Evolutionary conservation across 2,329 filamentous ascomycete genomes (phyloP), one percentile per base, ranked within the genome.

Genomic region (Chaetomium sp.): DNA sequence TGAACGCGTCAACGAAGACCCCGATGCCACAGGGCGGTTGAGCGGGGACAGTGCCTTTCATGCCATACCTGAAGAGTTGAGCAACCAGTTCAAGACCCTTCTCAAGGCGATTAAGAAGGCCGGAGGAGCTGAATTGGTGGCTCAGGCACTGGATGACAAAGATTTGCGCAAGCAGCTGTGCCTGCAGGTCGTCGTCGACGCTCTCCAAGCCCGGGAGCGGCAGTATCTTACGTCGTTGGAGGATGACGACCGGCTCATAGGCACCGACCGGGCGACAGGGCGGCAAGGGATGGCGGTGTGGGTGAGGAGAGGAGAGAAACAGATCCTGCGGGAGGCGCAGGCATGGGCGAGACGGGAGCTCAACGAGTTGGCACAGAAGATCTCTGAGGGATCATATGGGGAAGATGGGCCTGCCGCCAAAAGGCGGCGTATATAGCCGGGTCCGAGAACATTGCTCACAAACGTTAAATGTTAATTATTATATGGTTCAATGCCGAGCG

Each of bases 1-100:
- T 12, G 81, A 85, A 61, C 74, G 79, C 33, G 75, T 79, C 42
- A 70, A 76, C 1, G 74, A 74, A 0, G 79, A 82, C 35, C 77
- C 79, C 0, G 75, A 78, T 57, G 65, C 75, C 0, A 74, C 75
- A 9, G 81, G 81, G 19, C 57, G 56, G 27, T 46, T 69, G 1
- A 35, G 46, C 1, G 70, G 68, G 0, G 61, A 71, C 1, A 70
- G 73, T 1, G 62, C 61, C 0, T 67, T 79, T 8, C 67, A 69
- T 5, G 69, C 67, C 33, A 68, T 81, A 36, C 79, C 80, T 0
- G 70, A 75, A 32, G 77, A 81, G 58, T 70, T 84, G n/a, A 68
- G 71, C 7, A 74, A 76, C 52, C 79, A 81, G 62, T 71, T 82
- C 44, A 75, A 78, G 62, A 62, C 67, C 0, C 71, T 81, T 32